phyloP scores from a whole-genome alignment of 495 filamentous ascomycete genomes.

The Aspergillus asperescens region DNA sequence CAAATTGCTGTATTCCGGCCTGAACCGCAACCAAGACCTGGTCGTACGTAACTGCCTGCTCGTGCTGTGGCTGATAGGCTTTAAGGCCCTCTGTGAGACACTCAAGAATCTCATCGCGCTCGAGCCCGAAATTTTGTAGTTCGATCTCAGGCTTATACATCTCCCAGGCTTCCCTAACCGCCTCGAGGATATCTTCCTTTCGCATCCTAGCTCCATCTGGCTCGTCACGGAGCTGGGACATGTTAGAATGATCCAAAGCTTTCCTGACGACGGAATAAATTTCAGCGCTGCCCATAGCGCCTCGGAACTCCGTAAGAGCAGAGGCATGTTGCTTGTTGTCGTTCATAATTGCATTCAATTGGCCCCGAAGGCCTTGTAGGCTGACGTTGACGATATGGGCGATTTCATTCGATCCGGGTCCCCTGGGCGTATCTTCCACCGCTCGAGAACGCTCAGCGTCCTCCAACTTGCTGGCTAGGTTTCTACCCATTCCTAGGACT shows the following conservation, averaged over 20 bases:
- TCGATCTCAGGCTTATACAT: slow-evolving; percentile 89
- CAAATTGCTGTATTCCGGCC: slow-evolving; percentile 73
- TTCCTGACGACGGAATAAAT: slow-evolving; percentile 75
- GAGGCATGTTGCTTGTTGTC: slow-evolving; percentile 66
- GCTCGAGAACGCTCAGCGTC: slow-evolving; percentile 47
- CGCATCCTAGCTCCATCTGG: slow-evolving; percentile 43
- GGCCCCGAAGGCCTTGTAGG: slow-evolving; percentile 70
- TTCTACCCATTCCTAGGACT: slow-evolving; percentile 86
- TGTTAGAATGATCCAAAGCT: slow-evolving; percentile 62
- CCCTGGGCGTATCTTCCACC: slow-evolving; percentile 40
- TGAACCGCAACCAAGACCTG: slow-evolving; percentile 79
- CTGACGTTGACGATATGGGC: slow-evolving; percentile 71
- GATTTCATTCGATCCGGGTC: slow-evolving; percentile 62
- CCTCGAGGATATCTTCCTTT: slow-evolving; percentile 77
- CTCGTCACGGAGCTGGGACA: slow-evolving; percentile 34
- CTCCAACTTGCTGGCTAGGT: slow-evolving; percentile 79
- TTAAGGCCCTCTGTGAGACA: slow-evolving; percentile 79
- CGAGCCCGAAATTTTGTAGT: slow-evolving; percentile 79
- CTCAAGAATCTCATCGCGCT: slow-evolving; percentile 79
- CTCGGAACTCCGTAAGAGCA: slow-evolving; percentile 43
- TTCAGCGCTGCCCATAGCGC: slow-evolving; percentile 64
- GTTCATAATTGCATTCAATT: slow-evolving; percentile 68
- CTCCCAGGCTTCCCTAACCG: slow-evolving; percentile 84
- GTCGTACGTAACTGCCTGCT: slow-evolving; percentile 59
- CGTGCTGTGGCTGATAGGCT: slow-evolving; percentile 58